Evolutionary conservation across 23 red algal genomes (phyloP), one percentile per base, ranked within the genome.

Genomic region (Gracilariopsis chorda): DNA sequence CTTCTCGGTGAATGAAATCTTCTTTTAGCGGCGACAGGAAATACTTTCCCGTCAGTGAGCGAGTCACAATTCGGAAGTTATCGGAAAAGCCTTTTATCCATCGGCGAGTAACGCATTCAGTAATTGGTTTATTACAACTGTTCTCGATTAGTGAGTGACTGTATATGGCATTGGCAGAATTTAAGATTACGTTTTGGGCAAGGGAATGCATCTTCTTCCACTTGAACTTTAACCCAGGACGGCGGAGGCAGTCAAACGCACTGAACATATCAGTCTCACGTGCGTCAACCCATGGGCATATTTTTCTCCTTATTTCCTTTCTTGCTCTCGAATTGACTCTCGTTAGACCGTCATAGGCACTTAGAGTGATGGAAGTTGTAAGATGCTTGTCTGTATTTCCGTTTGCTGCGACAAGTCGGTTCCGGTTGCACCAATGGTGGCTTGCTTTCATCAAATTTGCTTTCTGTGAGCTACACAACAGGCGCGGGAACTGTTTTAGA

Each of bases 1-100:
- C 8, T 25, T 80, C 24, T 80, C 45, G 48, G 13, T 80, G 43
- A 32, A 80, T 51, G 46, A 55, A 6, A 25, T 4, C 24, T 7
- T 23, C 24, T 25, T 80, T 80, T 25, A 29, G 16, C 33, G 6
- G 41, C 48, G 43, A 39, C 21, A n/a, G 45, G 34, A 24, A 42
- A 5, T 48, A 21, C 75, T 80, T 80, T 42, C 41, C 75, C 12
- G 41, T 80, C 20, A 32, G 46, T 25, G 75, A 24, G 21, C 75
- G 48, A 39, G 43, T 80, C 21, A 80, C 75, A 23, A 53, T 80
- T 24, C 23, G 32, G 46, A 80, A 80, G 41, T 47, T 40, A 80
- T 80, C 49, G 6, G 75, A 28, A 21, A 52, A 80, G 24, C 32
- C 23, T 7, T 55, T 40, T 7, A 42, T 57, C 34, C 48, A 80